These are phyloP conservation scores for Aspergillus indologenus DNA, from an alignment of 495 filamentous ascomycete species.

Conservation along the genomic window DNA sequence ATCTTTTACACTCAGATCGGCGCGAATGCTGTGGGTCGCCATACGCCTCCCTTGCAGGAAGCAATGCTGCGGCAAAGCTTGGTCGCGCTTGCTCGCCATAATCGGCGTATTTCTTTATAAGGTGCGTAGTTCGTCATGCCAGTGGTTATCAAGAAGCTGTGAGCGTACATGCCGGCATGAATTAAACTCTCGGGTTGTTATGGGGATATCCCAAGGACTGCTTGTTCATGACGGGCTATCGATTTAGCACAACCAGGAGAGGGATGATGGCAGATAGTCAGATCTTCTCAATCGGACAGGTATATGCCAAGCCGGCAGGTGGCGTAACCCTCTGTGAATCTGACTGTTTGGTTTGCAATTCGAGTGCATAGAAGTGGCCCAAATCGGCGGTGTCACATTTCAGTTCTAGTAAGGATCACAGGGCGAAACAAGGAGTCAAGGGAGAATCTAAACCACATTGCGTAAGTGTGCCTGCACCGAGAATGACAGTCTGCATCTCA, in stretches of 20 bases:
- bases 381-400: background rate
- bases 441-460: background rate
- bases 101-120: background rate
- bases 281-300: background rate
- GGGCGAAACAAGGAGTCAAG: background rate
- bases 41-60: slow-evolving; percentile 4
- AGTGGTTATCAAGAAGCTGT: background rate
- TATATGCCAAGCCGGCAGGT: background rate
- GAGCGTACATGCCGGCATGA: background rate
- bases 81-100: background rate
- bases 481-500: background rate
- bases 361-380: background rate
- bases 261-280: background rate
- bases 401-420: background rate
- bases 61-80: slow-evolving; percentile 3
- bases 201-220: background rate
- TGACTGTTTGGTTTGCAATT: background rate
- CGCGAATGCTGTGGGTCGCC: background rate
- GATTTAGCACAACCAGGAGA: background rate
- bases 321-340: background rate
- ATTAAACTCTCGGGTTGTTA: background rate
- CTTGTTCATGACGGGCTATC: background rate
- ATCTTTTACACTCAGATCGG: background rate
- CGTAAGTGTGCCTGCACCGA: background rate
- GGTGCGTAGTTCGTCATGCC: background rate